Percentiles rank a stretch among this genome's conserved stretches.
Conservation (phyloP, 2,329 filamentous ascomycete genomes). For the Drechslerella dactyloides region DNA sequence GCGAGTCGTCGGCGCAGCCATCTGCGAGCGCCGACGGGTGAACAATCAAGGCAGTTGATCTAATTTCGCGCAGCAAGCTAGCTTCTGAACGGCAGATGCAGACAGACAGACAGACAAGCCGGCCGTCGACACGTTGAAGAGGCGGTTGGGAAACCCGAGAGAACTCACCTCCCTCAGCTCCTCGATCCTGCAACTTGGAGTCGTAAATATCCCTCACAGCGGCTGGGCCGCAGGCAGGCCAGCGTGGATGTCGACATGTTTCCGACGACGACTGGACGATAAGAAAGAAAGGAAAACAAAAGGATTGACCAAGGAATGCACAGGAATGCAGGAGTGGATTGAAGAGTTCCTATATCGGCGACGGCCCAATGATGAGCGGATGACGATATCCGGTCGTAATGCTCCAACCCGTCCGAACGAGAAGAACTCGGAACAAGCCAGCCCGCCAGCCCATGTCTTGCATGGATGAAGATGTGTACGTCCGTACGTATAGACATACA, state of each 20-base stretch:
- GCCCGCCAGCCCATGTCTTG: constrained; percentile 7
- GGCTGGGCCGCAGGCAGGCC: too few species aligned
- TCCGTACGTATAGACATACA: too few species aligned
- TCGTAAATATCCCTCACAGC: constrained; percentile 37
- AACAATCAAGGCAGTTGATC: neutral
- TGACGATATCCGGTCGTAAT: constrained; percentile 48
- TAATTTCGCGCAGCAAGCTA: too few species aligned
- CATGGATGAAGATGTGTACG: constrained; percentile 18
- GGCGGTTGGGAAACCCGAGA: neutral
- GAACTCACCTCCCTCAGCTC: neutral
- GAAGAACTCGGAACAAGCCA: constrained; percentile 11
- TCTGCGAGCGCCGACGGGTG: neutral
- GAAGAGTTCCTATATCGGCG: constrained; percentile 26
- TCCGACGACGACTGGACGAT: constrained; percentile 37
- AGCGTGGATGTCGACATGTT: constrained; percentile 28
- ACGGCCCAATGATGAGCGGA: constrained; percentile 30
- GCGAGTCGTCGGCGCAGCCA: neutral
- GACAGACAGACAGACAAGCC: too few species aligned
- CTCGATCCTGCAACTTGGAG: too few species aligned
- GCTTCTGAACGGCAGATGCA: too few species aligned
- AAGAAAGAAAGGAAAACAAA: neutral
- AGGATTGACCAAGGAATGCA: constrained; percentile 39
- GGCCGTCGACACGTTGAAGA: neutral
- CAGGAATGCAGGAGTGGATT: constrained; percentile 5
- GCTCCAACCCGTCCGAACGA: constrained; percentile 1